Conservation (phyloP, 257 asterid genomes). For the Mentha longifolia region DNA sequence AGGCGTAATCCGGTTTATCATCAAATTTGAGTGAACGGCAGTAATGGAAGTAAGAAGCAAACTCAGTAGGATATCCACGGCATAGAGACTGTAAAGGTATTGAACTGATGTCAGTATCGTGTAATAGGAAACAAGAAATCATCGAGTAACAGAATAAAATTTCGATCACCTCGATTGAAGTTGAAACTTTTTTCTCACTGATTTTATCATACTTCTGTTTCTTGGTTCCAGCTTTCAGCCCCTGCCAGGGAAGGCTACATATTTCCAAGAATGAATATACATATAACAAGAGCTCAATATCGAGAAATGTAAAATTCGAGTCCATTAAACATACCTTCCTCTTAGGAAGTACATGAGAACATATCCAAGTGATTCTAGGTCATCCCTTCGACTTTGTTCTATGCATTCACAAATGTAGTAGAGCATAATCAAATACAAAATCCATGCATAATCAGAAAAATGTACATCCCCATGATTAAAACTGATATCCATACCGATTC, state of each 20-base stretch:
- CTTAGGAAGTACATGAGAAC: slow-evolving; percentile 91
- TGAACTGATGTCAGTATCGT: slow-evolving; percentile 30
- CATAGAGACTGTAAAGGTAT: slow-evolving; percentile 59
- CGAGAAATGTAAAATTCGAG: background rate
- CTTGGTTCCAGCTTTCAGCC: slow-evolving; percentile 93
- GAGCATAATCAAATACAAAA: slow-evolving; percentile 29
- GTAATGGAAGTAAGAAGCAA: slow-evolving; percentile 87
- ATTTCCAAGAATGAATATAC: slow-evolving; percentile 40
- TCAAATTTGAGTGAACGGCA: slow-evolving; percentile 87
- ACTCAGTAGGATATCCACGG: slow-evolving; percentile 81
- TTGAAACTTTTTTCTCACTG: slow-evolving; percentile 85
- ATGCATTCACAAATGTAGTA: slow-evolving; percentile 31
- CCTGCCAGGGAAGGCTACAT: slow-evolving; percentile 94
- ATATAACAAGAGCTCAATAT: background rate
- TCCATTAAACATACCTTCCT: slow-evolving; percentile 61
- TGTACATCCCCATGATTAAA: slow-evolving; percentile 2
- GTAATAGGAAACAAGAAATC: slow-evolving; percentile 10
- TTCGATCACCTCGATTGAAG: slow-evolving; percentile 75
- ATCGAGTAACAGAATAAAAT: background rate
- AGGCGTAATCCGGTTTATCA: slow-evolving; percentile 83
- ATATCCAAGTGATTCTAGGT: slow-evolving; percentile 92
- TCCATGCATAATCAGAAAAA: background rate
- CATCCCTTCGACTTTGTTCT: slow-evolving; percentile 99
- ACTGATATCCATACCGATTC: slow-evolving; percentile 63
- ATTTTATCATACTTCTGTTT: slow-evolving; percentile 90